These are phyloP conservation scores for Leccinellum luteum DNA, from an alignment of 768 basidiomycete genomes.

Conservation along the genomic window DNA sequence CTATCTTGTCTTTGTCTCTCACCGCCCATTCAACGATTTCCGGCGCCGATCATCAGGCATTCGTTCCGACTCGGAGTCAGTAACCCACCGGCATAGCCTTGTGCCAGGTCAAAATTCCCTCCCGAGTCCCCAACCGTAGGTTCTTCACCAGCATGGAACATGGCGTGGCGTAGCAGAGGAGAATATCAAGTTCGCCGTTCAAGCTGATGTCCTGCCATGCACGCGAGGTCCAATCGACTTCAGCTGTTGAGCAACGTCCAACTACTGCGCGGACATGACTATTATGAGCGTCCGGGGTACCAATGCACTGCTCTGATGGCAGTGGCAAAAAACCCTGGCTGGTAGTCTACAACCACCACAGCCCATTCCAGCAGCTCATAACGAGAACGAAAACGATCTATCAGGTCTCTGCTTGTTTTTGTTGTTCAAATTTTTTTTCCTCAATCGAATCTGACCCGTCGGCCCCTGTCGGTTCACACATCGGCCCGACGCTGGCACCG, in stretches of 20 bases:
- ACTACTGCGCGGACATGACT: background rate
- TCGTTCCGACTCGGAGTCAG: background rate
- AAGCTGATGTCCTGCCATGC: background rate
- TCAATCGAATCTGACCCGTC: background rate
- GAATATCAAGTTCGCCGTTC: background rate
- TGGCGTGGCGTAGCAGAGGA: background rate
- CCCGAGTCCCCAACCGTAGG: background rate
- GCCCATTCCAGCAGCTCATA: too few relatives aligned
- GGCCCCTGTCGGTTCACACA: background rate
- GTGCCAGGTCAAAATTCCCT: background rate
- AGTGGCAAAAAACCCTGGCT: too few relatives aligned
- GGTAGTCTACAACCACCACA: too few relatives aligned
- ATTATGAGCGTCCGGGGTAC: too few relatives aligned
- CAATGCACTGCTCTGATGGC: too few relatives aligned
- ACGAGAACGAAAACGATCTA: too few relatives aligned
- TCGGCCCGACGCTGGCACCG: background rate
- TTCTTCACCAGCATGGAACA: background rate
- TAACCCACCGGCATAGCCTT: background rate
- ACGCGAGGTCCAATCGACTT: background rate
- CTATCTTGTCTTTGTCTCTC: background rate
- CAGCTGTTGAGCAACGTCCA: too few relatives aligned
- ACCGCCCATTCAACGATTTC: background rate
- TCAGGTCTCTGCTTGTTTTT: too few relatives aligned
- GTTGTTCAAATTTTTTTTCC: too few relatives aligned
- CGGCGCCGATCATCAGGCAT: background rate